phyloP scores from a whole-genome alignment of 805 yeast species.

The Saturnispora diversa region DNA sequence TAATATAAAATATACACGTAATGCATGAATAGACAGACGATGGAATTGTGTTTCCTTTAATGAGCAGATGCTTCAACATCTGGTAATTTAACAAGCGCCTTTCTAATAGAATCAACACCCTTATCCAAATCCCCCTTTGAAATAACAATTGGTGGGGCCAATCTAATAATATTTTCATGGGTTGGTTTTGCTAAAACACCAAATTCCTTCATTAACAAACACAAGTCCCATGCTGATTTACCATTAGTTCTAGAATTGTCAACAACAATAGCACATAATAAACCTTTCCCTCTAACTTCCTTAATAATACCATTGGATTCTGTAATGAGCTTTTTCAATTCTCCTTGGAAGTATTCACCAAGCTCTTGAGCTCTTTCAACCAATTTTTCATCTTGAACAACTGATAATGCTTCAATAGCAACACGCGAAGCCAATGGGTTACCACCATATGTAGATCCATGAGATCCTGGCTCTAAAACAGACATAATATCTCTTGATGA shows the following conservation, averaged over 20 bases:
- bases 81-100: conserved; percentile 50
- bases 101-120: conserved; percentile 69
- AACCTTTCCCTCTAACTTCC: conserved; percentile 76
- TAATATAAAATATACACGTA: too few relatives aligned
- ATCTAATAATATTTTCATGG: conserved; percentile 88
- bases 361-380: conserved; percentile 67
- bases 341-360: conserved; percentile 61
- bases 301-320: conserved; percentile 47
- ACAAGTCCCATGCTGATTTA: conserved; percentile 92
- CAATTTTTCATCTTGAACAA: conserved; percentile 78
- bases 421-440: conserved; percentile 91
- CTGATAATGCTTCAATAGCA: conserved; percentile 88
- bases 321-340: conserved; percentile 35
- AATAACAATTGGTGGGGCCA: conserved; percentile 93
- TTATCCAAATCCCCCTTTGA: conserved; percentile 74
- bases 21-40: background rate
- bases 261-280: conserved; percentile 84
- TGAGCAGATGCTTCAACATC: conserved; percentile 42
- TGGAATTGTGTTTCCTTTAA: conserved; percentile 10
- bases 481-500: conserved; percentile 88
- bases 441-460: conserved; percentile 97
- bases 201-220: conserved; percentile 76
- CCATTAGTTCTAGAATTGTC: conserved; percentile 80
- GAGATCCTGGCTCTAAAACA: conserved; percentile 88
- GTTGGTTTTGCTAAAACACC: conserved; percentile 93